Evolutionary conservation across 2,329 filamentous ascomycete genomes (phyloP), one percentile per base, ranked within the genome.

Genomic region (Fusarium tuaranense): DNA sequence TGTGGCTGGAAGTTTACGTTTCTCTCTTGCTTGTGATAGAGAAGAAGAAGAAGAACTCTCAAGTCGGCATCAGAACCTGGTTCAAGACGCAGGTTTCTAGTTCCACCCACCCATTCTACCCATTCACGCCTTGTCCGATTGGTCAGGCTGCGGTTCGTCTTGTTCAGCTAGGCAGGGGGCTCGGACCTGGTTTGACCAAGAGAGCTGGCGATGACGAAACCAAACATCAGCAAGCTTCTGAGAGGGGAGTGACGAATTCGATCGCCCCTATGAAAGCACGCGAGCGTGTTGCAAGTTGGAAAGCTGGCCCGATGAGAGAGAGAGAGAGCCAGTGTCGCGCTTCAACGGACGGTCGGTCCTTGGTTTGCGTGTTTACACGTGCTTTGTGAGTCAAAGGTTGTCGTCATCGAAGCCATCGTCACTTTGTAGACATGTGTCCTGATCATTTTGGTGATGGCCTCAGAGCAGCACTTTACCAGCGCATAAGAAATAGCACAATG

Each of bases 391-490:
- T 32, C 20, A 25, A 64, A n/a, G 22, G 53, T 30, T 72, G 76
- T 78, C 76, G 76, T 78, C 76, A 78, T 78, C 72, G 76, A 74
- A 71, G 74, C 72, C 53, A 74, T 78, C 72, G 59, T 69, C 70
- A 74, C 62, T 39, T 62, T 9, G 39, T 18, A 22, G 62, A 65
- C 57, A 39, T 44, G 38, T 63, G 44, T 66, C 36, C 59, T 64
- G 32, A 63, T 25, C 25, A 51, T 65, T 14, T 66, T 67, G 41
- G 18, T 63, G 41, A 67, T 70, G 69, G 65, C 68, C 38, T 25
- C 41, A 18, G 7, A n/a, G 16, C 20, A n/a, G 18, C 36, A 7
- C 25, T n/a, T n/a, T 14, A 27, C 18, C 16, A 20, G 22, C 9
- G 13, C 12, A 51, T 25, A 14, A 38, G 6, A 7, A 36, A 20